Conservation (phyloP, 257 asterid species). For the Rubia yunnanensis region DNA sequence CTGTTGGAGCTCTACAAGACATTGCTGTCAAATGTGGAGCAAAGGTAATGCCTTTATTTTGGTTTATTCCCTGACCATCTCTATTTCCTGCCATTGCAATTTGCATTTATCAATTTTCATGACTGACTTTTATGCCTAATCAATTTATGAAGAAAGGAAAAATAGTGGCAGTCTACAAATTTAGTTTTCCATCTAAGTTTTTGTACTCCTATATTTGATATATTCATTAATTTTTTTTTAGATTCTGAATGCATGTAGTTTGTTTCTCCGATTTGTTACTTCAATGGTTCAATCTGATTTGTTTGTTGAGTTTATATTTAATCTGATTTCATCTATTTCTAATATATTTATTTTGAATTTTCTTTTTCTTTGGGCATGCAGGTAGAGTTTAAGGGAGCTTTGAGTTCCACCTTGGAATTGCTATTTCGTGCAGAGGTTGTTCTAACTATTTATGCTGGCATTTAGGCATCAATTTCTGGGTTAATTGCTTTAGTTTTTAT, state of each 20-base stretch:
- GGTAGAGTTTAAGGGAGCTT: slow-evolving; percentile 65
- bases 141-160: too few relatives aligned
- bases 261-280: not conserved
- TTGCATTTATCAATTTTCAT: too few relatives aligned
- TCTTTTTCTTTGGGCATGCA: slow-evolving; percentile 23
- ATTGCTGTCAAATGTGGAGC: slow-evolving; percentile 85
- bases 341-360: too few relatives aligned
- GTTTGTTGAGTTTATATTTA: not conserved
- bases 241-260: not conserved
- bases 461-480: too few relatives aligned
- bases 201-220: not conserved
- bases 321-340: not conserved
- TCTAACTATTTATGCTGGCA: not conserved
- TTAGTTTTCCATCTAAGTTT: not conserved
- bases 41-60: slow-evolving; percentile 30
- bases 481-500: not conserved
- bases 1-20: slow-evolving; percentile 60
- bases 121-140: too few relatives aligned
- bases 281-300: not conserved
- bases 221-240: not conserved
- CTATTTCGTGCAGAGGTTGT: slow-evolving; percentile 72
- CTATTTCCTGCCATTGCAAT: not conserved
- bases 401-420: slow-evolving; percentile 43
- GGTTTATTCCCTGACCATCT: not conserved
- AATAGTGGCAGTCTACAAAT: too few relatives aligned